Evolutionary conservation across 2,329 filamentous ascomycete species (phyloP), one percentile per base, ranked within the genome.

Genomic region (Paraconiothyrium sp.): DNA sequence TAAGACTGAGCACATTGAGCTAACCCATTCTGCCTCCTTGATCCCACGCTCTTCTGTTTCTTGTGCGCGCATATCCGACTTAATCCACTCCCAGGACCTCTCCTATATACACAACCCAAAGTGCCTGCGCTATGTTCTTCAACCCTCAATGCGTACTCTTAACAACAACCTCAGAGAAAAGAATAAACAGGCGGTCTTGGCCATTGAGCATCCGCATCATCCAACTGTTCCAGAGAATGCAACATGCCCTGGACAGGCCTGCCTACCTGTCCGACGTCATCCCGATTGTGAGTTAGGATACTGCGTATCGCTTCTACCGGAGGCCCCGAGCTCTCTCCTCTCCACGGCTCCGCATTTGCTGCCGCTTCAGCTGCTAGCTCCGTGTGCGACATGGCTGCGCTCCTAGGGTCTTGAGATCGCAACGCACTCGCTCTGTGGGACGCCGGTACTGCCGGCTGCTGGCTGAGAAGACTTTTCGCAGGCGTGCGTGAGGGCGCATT

Each of bases 231-330:
- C 10, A 57, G 24, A 3, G 44, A 43, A 22, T 51, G 52, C 39
- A 60, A n/a, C 20, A 60, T 57, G 2, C 52, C 58, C 37, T 60
- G 58, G 10, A 14, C 37, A 7, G 54, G 52, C 5, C 9, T 32
- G 1, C 35, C 11, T 30, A 41, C 27, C 1, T 14, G 11, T 44
- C 27, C 39, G 0, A 34, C 54, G 10, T 20, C 32, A 3, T 34
- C n/a, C 16, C 54, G 20, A 14, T 52, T 37, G 5, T 16, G 34
- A 6, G 30, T 27, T 22, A 41, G 24, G 5, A 50, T 51, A n/a
- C 30, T 43, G 14, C 57, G 57, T n/a, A 54, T 27, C 3, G 44
- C 57, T 2, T 39, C 34, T 3, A 41, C 51, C 13, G 47, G 54
- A 22, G 41, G 44, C 14, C 51, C 52, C 32, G 46, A 39, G 34